phyloP scores from a whole-genome alignment of 2,329 filamentous ascomycete species.

The Pseudogymnoascus sp. region DNA sequence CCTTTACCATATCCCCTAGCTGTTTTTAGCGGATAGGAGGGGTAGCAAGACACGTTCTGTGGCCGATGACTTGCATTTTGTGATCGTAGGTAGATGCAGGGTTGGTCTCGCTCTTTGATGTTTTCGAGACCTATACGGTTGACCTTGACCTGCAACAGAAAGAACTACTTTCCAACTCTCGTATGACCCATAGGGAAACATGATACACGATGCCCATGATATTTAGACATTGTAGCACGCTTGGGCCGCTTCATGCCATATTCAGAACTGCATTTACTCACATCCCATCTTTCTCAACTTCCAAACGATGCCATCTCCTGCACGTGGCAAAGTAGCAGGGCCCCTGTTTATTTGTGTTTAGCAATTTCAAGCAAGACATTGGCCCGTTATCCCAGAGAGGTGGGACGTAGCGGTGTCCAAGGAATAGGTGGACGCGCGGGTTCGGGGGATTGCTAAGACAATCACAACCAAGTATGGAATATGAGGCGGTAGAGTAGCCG shows the following conservation, averaged over 20 bases:
- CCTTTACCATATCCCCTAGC: background rate
- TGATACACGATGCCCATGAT: background rate
- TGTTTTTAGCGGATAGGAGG: background rate
- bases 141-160: background rate
- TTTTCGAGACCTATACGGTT: background rate
- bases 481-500: background rate
- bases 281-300: background rate
- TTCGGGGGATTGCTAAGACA: background rate
- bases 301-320: background rate
- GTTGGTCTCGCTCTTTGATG: background rate
- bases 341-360: constrained; percentile 2
- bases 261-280: background rate
- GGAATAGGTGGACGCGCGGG: background rate
- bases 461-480: background rate
- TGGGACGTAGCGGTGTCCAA: background rate
- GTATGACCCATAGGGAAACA: background rate
- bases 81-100: background rate
- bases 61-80: constrained; percentile 3
- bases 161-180: background rate
- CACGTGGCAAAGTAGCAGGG: background rate
- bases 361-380: background rate
- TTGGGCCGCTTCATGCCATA: background rate
- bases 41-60: background rate
- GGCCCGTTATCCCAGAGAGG: background rate
- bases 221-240: background rate